Evolutionary conservation across 2,329 filamentous ascomycete species (phyloP).

Genomic region (Sclerotinia spermophila): DNA sequence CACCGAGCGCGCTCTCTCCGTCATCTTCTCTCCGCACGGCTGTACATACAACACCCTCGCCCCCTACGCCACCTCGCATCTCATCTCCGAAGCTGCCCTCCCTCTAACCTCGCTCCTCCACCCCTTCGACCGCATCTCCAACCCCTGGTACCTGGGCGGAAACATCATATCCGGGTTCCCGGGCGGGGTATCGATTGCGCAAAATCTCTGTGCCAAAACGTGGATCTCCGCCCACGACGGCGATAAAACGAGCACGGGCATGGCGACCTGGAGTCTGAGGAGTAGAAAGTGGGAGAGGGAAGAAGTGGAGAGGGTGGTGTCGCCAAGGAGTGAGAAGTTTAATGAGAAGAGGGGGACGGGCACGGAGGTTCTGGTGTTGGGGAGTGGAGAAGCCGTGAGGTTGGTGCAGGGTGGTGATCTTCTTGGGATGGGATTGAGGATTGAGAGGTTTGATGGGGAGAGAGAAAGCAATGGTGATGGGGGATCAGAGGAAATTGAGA

Average conservation of each 20-base stretch:
- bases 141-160: slow-evolving; percentile 60
- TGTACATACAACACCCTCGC: slow-evolving; percentile 51
- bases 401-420: slow-evolving; percentile 31
- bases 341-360: slow-evolving; percentile 21
- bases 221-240: slow-evolving; percentile 63
- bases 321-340: slow-evolving; percentile 29
- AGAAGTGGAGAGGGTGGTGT: slow-evolving; percentile 43
- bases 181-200: slow-evolving; percentile 54
- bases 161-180: slow-evolving; percentile 55
- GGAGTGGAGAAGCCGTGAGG: slow-evolving; percentile 43
- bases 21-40: slow-evolving; percentile 64
- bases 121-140: slow-evolving; percentile 56
- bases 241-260: slow-evolving; percentile 52
- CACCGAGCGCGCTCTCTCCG: slow-evolving; percentile 49
- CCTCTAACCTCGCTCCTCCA: slow-evolving; percentile 63
- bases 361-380: slow-evolving; percentile 44
- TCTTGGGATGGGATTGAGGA: slow-evolving; percentile 40
- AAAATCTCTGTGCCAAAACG: slow-evolving; percentile 48
- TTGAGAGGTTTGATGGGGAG: slow-evolving; percentile 33
- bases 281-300: slow-evolving; percentile 44
- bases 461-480: not conserved
- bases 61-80: slow-evolving; percentile 54
- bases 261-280: slow-evolving; percentile 49
- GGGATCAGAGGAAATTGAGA: not conserved
- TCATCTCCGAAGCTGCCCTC: slow-evolving; percentile 53